Base-by-base conservation (phyloP, 2,329 filamentous ascomycete species). In the Blumeriella jaapii region DNA sequence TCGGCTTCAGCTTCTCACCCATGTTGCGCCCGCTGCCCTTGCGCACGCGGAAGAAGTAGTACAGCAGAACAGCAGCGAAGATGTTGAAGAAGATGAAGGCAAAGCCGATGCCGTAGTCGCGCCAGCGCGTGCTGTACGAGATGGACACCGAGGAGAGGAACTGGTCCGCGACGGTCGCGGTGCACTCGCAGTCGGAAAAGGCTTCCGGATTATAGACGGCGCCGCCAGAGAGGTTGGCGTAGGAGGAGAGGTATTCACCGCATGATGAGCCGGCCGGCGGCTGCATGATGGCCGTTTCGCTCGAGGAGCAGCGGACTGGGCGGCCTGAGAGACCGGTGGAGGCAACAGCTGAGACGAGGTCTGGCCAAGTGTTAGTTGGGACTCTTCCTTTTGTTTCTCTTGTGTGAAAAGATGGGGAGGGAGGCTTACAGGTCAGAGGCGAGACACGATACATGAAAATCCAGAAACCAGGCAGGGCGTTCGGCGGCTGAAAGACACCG, bases 381-480 rank as follows among this genome's bases (percentile, higher is more conserved):
- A n/a, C n/a, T n/a, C n/a, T n/a, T n/a, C n/a, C n/a, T n/a, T n/a
- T n/a, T n/a, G n/a, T n/a, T n/a, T n/a, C n/a, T n/a, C n/a, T n/a
- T n/a, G n/a, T n/a, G 5, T 26, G 3, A 13, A n/a, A 3, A 8
- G 0, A 15, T 5, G 8, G 10, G 4, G 9, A 15, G 2, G 6
- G 14, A 31, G 11, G 36, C 50, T 46, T 64, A 54, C 51, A 54
- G 25, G 49, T 55, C 13, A 55, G 19, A 29, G 53, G 53, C 5
- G 78, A 85, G 32, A 86, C 63, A 24, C 81, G 74, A 59, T 89
- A 89, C 78, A 86, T 84, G 63, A 85, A 86, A 48, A 81, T 78
- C 81, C 82, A 89, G 66, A 87, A 87, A 2, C 73, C 64, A 0
- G 82, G 82, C 13, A 91, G 67, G 1, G 61, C 58, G 2, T 62